Base-by-base conservation (phyloP, 164 flowering plant species). In the Sextonia rubra region DNA sequence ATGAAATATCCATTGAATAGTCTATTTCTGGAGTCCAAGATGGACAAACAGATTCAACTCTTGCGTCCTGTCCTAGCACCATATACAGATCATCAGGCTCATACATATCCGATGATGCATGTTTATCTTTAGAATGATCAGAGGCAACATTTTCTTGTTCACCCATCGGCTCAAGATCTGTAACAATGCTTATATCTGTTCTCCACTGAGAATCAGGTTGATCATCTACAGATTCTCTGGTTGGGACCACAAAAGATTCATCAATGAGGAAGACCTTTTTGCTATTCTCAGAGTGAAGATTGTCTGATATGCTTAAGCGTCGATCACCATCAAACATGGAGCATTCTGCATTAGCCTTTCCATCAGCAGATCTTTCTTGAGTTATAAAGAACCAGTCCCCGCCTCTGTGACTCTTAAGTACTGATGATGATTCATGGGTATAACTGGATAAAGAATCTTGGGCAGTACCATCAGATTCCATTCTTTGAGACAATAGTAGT, bases 11-110 rank as follows among this genome's bases (percentile, higher is more conserved):
- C 47, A 71, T 81, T 64, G 64, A 87, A 77, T 80, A 89, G 73
- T 89, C 87, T 70, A 90, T 81, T 78, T 89, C 96, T 47, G 90
- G 90, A 70, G 84, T 87, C 97, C 98, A 90, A 30, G 90, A 79
- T 32, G 84, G 71, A 11, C 63, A 66, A 55, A 64, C 56, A 60
- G 82, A 80, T 64, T 85, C 93, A 24, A 49, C 65, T 27, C 75
- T 79, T 58, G 83, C 74, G 74, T 84, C 86, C 14, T 90, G 90
- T 18, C 83, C 91, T 66, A 85, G 89, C 71, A 91, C 78, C 97
- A 93, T 90, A 82, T 74, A 87, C 48, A 93, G 90, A 72, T 91
- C 98, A 80, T 89, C 89, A 47, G 98, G 97, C 74, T 93, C 98
- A 74, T 74, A 72, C 25, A 69, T 60, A 56, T 48, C 69, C 55